phyloP scores from a whole-genome alignment of 2,329 filamentous ascomycete species.

The Apiospora marii region DNA sequence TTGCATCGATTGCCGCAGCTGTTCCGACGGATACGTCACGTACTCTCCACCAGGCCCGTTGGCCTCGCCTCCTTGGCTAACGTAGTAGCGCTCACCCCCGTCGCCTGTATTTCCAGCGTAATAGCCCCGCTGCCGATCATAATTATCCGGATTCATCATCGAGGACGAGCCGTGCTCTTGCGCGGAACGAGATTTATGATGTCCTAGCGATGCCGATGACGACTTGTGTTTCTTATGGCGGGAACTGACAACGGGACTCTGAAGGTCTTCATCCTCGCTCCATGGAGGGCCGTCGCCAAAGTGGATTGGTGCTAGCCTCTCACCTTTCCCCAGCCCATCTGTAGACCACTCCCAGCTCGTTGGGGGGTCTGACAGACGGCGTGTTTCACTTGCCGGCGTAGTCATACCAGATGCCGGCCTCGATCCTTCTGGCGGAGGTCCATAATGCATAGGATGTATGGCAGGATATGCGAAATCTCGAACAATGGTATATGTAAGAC shows the following conservation, averaged over 20 bases:
- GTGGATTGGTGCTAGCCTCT: slow-evolving; percentile 81
- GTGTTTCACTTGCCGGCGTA: slow-evolving; percentile 83
- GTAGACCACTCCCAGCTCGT: slow-evolving; percentile 71
- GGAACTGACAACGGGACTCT: slow-evolving; percentile 87
- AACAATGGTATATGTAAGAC: slow-evolving; percentile 85
- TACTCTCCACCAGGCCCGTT: slow-evolving; percentile 82
- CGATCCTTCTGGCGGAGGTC: slow-evolving; percentile 79
- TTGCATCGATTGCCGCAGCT: slow-evolving; percentile 64
- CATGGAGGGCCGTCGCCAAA: slow-evolving; percentile 91
- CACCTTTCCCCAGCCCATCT: slow-evolving; percentile 64
- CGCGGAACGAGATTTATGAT: slow-evolving; percentile 56
- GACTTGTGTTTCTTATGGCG: slow-evolving; percentile 88
- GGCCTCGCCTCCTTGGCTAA: slow-evolving; percentile 72
- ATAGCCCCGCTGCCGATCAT: slow-evolving; percentile 69
- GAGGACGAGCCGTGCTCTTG: slow-evolving; percentile 49
- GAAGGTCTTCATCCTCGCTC: slow-evolving; percentile 94
- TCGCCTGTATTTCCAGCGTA: slow-evolving; percentile 73
- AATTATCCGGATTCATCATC: slow-evolving; percentile 57
- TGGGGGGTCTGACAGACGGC: slow-evolving; percentile 84
- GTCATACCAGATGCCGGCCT: slow-evolving; percentile 77
- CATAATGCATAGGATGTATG: slow-evolving; percentile 89
- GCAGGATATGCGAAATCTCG: slow-evolving; percentile 94
- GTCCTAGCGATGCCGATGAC: slow-evolving; percentile 57
- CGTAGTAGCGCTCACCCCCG: slow-evolving; percentile 78
- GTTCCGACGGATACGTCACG: slow-evolving; percentile 77